These are phyloP conservation scores for Clavispora fructus DNA, from an alignment of 805 yeast species.

Conservation along the genomic window DNA sequence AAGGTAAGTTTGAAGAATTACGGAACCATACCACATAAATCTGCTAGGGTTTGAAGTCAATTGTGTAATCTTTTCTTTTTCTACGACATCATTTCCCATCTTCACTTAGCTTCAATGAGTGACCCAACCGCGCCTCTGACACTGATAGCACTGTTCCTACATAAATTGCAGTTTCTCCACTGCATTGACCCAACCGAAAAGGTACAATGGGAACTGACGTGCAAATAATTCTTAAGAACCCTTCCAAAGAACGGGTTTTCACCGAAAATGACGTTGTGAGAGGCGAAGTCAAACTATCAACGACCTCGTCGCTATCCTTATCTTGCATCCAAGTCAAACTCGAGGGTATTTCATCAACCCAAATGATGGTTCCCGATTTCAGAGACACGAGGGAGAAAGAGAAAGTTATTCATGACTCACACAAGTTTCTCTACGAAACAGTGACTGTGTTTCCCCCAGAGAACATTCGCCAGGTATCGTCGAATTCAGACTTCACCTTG, in stretches of 20 bases:
- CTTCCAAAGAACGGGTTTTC: slow-evolving; percentile 30
- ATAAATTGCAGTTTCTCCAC: background rate
- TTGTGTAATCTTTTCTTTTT: no score
- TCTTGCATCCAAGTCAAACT: slow-evolving; percentile 47
- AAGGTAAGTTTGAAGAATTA: no score
- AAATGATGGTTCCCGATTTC: slow-evolving; percentile 23
- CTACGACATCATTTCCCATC: no score
- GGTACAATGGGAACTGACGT: slow-evolving; percentile 18
- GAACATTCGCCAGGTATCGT: slow-evolving; percentile 40
- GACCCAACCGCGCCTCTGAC: background rate
- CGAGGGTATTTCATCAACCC: slow-evolving; percentile 43
- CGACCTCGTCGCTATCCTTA: slow-evolving; percentile 37
- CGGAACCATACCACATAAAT: no score
- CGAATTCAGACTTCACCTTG: slow-evolving; percentile 40
- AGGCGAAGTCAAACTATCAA: slow-evolving; percentile 38
- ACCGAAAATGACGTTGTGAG: slow-evolving; percentile 42
- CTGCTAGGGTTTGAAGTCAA: no score
- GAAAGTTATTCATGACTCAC: slow-evolving; percentile 30
- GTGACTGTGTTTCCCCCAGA: slow-evolving; percentile 48
- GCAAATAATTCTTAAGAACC: slow-evolving; percentile 26
- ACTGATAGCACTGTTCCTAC: background rate
- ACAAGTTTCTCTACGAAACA: slow-evolving; percentile 46
- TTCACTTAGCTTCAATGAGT: no score
- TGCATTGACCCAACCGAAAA: background rate
- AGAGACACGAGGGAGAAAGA: slow-evolving; percentile 2